Evolutionary conservation across 2,329 filamentous ascomycete genomes (phyloP), one percentile per base, ranked within the genome.

Genomic region (Aureobasidium sp.): DNA sequence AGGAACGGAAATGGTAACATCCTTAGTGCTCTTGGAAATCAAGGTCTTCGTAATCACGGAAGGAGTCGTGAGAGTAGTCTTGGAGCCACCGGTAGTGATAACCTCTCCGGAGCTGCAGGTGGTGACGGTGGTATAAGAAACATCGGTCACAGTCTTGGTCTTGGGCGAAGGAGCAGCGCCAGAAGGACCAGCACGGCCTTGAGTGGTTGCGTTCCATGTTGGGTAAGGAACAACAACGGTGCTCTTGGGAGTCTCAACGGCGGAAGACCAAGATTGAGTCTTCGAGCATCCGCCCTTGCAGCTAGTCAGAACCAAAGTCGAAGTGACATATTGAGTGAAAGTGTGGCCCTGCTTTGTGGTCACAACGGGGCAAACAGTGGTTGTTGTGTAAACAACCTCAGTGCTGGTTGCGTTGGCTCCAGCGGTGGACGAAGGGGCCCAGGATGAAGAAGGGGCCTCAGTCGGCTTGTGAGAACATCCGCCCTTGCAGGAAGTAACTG

Each of bases 331-430:
- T 57, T 58, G 61, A 30, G 62, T 63, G 39, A 60, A 47, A 53
- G 58, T 58, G 51, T 53, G 56, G 38, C 57, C 42, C 22, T 58
- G 53, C 55, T 63, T 41, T 27, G 55, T 54, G 29, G 62, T 64
- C 27, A 60, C 54, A 32, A 55, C 51, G 2, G 62, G 60, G 56
- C 62, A 62, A 59, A 57, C 57, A 17, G 59, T 62, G 40, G 56
- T 59, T 50, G 55, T 59, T n/a, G 52, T 56, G 35, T 55, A 55
- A 30, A 61, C 59, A 44, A 59, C 58, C 37, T 59, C 57, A 40
- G 57, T 55, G 32, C 38, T 48, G 22, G 57, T 58, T 30, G 55
- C 55, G 27, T 56, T 61, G 40, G 22, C 53, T n/a, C 12, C 27
- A 25, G 38, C 16, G 10, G 48, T 41, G 11, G 39, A 14, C 6